Conservation (phyloP, 495 filamentous ascomycete species). For the Hypoxylon lenormandii region DNA sequence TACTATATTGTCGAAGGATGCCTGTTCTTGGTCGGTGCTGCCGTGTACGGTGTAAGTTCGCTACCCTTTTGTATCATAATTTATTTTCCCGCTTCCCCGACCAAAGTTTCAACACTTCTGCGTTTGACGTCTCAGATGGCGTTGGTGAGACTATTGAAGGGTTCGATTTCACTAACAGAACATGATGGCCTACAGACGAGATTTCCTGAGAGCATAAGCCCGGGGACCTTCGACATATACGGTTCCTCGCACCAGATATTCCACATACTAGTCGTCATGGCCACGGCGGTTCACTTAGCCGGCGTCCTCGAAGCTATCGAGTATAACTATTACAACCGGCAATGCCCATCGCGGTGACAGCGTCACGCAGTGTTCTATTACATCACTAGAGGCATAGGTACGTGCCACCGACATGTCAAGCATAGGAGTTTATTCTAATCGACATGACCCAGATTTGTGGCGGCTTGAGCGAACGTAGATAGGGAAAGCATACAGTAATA, state of each 20-base stretch:
- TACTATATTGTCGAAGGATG: slow-evolving; percentile 59
- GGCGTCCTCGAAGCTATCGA: slow-evolving; percentile 71
- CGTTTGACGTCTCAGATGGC: too few species aligned
- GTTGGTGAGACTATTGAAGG: not conserved
- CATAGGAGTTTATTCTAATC: too few species aligned
- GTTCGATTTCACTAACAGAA: slow-evolving; percentile 30
- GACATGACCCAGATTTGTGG: too few species aligned
- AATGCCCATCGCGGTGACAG: slow-evolving; percentile 29
- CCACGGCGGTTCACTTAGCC: slow-evolving; percentile 68
- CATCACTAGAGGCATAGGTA: too few species aligned
- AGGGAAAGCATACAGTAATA: too few species aligned
- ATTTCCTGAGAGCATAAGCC: slow-evolving; percentile 55
- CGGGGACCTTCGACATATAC: slow-evolving; percentile 69
- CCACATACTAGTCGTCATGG: slow-evolving; percentile 72
- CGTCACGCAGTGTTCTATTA: not conserved
- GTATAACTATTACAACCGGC: slow-evolving; percentile 51
- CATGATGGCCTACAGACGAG: slow-evolving; percentile 47
- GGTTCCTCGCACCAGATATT: slow-evolving; percentile 75
- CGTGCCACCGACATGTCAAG: too few species aligned
- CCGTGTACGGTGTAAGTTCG: slow-evolving; percentile 59
- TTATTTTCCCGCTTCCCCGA: not conserved
- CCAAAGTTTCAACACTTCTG: not conserved
- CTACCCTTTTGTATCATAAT: slow-evolving; percentile 4
- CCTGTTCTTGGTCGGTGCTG: slow-evolving; percentile 54
- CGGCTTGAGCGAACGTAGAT: too few species aligned